Evolutionary conservation across 1,284 basidiomycete species (phyloP), one percentile per base, ranked within the genome.

Genomic region (Fereydounia khargensis): DNA sequence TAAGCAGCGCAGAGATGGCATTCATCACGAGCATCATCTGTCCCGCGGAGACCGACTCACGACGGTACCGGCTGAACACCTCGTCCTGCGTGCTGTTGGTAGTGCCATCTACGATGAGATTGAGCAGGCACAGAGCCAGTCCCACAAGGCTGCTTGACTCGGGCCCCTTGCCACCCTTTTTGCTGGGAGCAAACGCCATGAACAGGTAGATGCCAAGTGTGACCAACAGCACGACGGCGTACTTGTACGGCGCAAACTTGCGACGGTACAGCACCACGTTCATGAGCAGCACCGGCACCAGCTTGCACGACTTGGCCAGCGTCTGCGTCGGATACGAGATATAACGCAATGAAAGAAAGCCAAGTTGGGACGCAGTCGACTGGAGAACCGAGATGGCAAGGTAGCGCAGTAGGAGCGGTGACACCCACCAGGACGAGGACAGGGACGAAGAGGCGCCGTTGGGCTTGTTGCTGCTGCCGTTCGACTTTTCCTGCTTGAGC

Each of bases 11-110:
- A 1, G 68, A 70, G 77, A 91, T 86, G 22, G 86, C 70, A 76
- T 94, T 94, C 77, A 96, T 96, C 84, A 86, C 94, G 74, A 98
- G 86, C 95, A 99, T 98, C 91, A 99, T 96, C 76, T 99, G 94
- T 75, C 95, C 91, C 4, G 95, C 95, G 0, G 86, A 84, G 17
- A 92, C 84, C 18, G 54, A 51, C 35, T 58, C 38, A 30, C 82
- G 81, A 9, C 63, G 63, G 32, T 62, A 74, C 78, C 85, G 84
- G 28, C 83, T 80, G 77, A 99, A 98, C 54, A 98, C 88, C 78
- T 97, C 88, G 76, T 99, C 95, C 77, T 99, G 95, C 2, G 92
- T 96, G n/a, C 89, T 89, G 79, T 98, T 97, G 45, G 87, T 88
- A 30, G 89, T 85, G 18, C 95, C 95, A 76, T 99, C 95, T 37